phyloP scores from a whole-genome alignment of 1,284 basidiomycete species.

The Rhodotorula sp. region DNA sequence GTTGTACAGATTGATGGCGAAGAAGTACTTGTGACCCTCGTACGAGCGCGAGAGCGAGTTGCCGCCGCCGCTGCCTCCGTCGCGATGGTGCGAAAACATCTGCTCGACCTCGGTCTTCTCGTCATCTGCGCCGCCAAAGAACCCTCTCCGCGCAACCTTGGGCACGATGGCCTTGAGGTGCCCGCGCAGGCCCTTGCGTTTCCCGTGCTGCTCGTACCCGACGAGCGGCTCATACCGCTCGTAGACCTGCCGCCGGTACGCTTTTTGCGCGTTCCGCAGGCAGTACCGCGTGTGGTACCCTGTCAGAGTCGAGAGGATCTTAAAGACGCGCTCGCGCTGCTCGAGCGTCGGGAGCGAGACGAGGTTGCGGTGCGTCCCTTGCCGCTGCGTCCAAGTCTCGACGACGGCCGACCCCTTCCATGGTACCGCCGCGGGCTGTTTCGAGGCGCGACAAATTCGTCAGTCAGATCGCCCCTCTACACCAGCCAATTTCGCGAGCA shows the following conservation, averaged over 20 bases:
- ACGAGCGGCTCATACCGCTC: slow-evolving; percentile 79
- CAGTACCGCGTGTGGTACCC: slow-evolving; percentile 89
- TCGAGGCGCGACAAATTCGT: neutral
- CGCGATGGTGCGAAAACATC: slow-evolving; percentile 39
- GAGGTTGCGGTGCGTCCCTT: slow-evolving; percentile 29
- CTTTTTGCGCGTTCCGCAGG: slow-evolving; percentile 72
- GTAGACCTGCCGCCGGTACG: slow-evolving; percentile 76
- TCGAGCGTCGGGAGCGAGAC: slow-evolving; percentile 51
- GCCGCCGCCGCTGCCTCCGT: slow-evolving; percentile 5
- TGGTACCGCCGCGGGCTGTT: slow-evolving; percentile 16
- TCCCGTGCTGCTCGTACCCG: slow-evolving; percentile 60
- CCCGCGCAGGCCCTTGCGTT: slow-evolving; percentile 24
- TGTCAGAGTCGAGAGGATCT: slow-evolving; percentile 77
- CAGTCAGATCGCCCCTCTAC: neutral
- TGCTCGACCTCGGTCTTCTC: slow-evolving; percentile 48
- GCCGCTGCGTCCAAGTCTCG: slow-evolving; percentile 37
- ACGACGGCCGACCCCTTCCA: slow-evolving; percentile 34
- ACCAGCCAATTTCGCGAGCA: neutral
- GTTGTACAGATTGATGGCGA: slow-evolving; percentile 80
- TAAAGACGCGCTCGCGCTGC: slow-evolving; percentile 77
- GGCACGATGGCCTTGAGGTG: slow-evolving; percentile 37
- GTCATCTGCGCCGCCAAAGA: slow-evolving; percentile 35
- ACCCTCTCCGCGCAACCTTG: slow-evolving; percentile 31
- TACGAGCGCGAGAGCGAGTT: slow-evolving; percentile 44
- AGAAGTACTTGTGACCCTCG: slow-evolving; percentile 85